phyloP scores from a whole-genome alignment of 306 rosid species.

The Rosa rugosa region DNA sequence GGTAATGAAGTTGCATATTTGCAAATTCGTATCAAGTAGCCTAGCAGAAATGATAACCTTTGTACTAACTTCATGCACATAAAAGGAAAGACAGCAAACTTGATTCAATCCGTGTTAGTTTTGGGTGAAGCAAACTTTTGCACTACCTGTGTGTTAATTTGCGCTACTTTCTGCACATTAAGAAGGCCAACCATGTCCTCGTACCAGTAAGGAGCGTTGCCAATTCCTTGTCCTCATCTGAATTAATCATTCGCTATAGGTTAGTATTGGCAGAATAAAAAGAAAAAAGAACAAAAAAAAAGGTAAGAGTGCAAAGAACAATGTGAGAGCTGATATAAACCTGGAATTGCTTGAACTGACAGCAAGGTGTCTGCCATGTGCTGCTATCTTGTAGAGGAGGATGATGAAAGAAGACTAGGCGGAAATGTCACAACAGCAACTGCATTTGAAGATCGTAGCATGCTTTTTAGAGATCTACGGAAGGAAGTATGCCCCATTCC shows the following conservation, averaged over 20 bases:
- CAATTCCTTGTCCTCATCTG: constrained; percentile 89
- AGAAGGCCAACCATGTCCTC: constrained; percentile 91
- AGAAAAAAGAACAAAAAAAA: background rate
- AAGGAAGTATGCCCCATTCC: constrained; percentile 95
- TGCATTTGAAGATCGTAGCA: constrained; percentile 69
- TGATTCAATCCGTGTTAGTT: background rate
- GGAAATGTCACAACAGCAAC: constrained; percentile 76
- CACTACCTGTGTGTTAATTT: constrained; percentile 75
- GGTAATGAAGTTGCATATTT: constrained; percentile 1
- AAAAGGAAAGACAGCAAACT: background rate
- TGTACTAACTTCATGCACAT: background rate
- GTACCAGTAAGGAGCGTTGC: constrained; percentile 89
- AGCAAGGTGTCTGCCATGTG: constrained; percentile 92
- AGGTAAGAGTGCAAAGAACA: background rate
- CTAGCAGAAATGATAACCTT: background rate
- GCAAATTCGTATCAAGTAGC: background rate
- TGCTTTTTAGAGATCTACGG: constrained; percentile 63
- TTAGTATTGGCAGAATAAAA: background rate
- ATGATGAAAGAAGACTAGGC: constrained; percentile 61
- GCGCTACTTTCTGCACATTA: constrained; percentile 73
- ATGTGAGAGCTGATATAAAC: constrained; percentile 38
- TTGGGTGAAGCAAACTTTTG: constrained; percentile 9
- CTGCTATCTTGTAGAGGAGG: constrained; percentile 75
- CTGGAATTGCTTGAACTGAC: constrained; percentile 82
- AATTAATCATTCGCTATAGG: constrained; percentile 13